Percentiles rank a stretch among this genome's conserved stretches.
phyloP scores from a whole-genome alignment of 495 filamentous ascomycete species.

The Penicillium silybi region DNA sequence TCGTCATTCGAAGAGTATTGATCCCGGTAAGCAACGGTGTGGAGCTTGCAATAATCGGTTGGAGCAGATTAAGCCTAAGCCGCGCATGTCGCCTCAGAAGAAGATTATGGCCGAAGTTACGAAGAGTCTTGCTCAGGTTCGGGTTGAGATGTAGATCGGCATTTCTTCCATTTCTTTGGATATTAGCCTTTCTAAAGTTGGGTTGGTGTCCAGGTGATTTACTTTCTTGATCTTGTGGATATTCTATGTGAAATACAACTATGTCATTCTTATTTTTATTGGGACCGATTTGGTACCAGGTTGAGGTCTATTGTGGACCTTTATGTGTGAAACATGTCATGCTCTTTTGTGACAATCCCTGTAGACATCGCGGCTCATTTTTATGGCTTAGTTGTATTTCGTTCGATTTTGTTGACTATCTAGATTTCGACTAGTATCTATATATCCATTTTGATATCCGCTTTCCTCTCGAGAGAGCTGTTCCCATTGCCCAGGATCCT shows the following conservation, averaged over 20 bases:
- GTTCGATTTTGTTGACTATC: not conserved
- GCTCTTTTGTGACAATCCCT: not conserved
- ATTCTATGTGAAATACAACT: no score
- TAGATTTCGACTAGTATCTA: not conserved
- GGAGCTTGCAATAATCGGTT: constrained; percentile 63
- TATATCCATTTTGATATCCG: not conserved
- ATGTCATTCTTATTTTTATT: not conserved
- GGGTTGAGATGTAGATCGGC: not conserved
- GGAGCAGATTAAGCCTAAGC: constrained; percentile 75
- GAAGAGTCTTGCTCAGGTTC: not conserved
- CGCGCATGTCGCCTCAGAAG: constrained; percentile 56
- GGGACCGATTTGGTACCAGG: not conserved
- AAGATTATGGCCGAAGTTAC: constrained; percentile 26
- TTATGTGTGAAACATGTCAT: not conserved
- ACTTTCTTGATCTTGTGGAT: not conserved
- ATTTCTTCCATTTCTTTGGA: not conserved
- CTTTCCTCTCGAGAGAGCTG: not conserved
- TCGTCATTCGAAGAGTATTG: constrained; percentile 79
- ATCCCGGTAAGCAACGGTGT: constrained; percentile 61
- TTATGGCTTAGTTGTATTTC: not conserved
- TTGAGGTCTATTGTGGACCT: not conserved
- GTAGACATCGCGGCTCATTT: not conserved
- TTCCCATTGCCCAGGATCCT: not conserved
- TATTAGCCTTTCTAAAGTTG: not conserved
- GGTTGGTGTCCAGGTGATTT: not conserved